Evolutionary conservation across 306 rosid genomes (phyloP), one percentile per base, ranked within the genome.

Genomic region (Malus orientalis): DNA sequence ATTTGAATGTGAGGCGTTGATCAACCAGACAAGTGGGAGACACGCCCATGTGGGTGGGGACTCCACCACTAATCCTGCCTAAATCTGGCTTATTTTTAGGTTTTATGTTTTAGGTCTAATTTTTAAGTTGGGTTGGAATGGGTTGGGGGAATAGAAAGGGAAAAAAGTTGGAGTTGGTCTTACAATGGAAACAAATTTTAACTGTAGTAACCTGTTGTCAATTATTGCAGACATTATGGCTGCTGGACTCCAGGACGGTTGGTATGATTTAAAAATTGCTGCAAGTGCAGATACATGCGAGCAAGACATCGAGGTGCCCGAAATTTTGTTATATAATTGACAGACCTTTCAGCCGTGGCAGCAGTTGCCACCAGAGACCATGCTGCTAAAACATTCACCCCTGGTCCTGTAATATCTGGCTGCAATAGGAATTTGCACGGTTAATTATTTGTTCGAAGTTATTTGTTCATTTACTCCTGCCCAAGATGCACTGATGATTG

Each of bases 251-350:
- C 89, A 87, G 5, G 80, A 67, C 14, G 97, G 91, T 29, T 79
- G 81, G 73, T 58, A 59, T 5, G 85, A 83, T 72, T 87, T 91
- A 66, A 89, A 38, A 70, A 83, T 80, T 70, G 89, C 88, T 59
- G 91, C 89, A 77, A 89, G 75, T 53, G 92, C 88, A 16, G 92
- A 78, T 71, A 85, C 82, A 78, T 91, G 86, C 29, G 92, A 88
- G 70, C 91, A 87, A 81, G 97, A 83, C 91, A 87, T 87, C 11
- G 92, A 87, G 77, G 92, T 87, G 80, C 93, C 87, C 3, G 92
- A 91, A 63, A 86, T 79, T 68, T 89, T 91, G 85, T 91, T 86
- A 65, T 86, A 65, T 84, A 89, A 77, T 85, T 4, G 11, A 85
- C 27, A 1, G 27, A 25, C 27, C 27, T 25, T 25, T 25, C 27